Evolutionary conservation across 2,329 filamentous ascomycete genomes (phyloP), one percentile per base, ranked within the genome.

Genomic region (Phoma sp.): DNA sequence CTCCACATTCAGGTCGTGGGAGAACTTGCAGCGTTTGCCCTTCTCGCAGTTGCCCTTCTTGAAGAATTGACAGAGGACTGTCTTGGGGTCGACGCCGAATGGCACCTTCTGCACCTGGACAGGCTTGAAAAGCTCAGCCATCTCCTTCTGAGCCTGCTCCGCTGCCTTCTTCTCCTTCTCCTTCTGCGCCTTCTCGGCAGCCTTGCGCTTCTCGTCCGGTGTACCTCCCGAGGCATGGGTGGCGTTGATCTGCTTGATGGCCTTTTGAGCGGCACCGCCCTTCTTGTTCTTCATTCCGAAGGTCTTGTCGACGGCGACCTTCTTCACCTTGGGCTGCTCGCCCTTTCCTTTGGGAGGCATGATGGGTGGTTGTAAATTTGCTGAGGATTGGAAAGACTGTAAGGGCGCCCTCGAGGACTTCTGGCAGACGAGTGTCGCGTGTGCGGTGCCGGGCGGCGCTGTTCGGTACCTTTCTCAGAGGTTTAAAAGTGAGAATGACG

Each of bases 231-330:
- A 61, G 66, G 89, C 87, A 52, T 84, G 83, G 64, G 89, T 86
- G 47, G 87, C 84, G 68, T 66, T 62, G 75, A 99, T 85, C 69
- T 92, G 90, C 55, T 90, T 88, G 73, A 99, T 98, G 66, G 93
- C 86, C 78, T 88, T 96, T 79, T 98, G 91, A 50, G 92, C 93
- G 47, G 86, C 88, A 52, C 86, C 89, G 65, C 95, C 95, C 83
- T 97, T 99, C 82, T 99, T 99, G 75, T 99, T 99, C 81, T 99
- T 99, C 95, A 99, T 98, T 68, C 95, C 95, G 83, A 99, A 99
- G 43, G 95, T 96, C 80, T 93, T 95, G 82, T 99, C 95, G 60
- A 95, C 91, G 60, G 92, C 90, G 39, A 82, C 70, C 79, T 91
- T 91, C 66, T 75, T 73, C 64, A 77, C 75, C 69, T 79, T 78